Conservation (phyloP, 179 eudicot species). For the Silene coronaria region DNA sequence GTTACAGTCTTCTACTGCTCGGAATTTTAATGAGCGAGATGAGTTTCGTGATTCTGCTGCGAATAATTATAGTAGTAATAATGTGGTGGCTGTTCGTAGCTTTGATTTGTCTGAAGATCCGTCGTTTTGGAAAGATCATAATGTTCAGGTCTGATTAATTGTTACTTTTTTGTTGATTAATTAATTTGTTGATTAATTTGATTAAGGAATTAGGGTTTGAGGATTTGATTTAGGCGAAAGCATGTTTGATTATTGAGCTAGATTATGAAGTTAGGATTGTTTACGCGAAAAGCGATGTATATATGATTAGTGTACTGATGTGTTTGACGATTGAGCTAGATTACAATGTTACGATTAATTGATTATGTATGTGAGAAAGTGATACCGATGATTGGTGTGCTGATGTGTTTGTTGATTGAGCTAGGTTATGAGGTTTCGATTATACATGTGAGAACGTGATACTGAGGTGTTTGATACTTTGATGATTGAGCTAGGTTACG, state of each 20-base stretch:
- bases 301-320: no score
- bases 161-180: not conserved
- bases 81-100: conserved; percentile 33
- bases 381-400: no score
- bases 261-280: not conserved
- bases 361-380: no score
- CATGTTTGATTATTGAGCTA: not conserved
- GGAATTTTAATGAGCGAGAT: conserved; percentile 28
- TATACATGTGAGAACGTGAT: no score
- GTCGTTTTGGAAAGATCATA: conserved; percentile 87
- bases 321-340: not conserved
- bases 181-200: not conserved
- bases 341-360: not conserved
- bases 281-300: no score
- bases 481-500: not conserved
- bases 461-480: no score
- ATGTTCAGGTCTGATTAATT: conserved; percentile 59
- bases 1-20: conserved; percentile 31
- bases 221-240: not conserved
- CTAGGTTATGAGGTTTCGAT: not conserved
- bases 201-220: conserved; percentile 20
- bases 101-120: conserved; percentile 81
- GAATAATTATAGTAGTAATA: not conserved
- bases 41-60: conserved; percentile 26
- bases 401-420: not conserved